Evolutionary conservation across 768 basidiomycete genomes (phyloP).

Genomic region (Antrodiella citrinella): DNA sequence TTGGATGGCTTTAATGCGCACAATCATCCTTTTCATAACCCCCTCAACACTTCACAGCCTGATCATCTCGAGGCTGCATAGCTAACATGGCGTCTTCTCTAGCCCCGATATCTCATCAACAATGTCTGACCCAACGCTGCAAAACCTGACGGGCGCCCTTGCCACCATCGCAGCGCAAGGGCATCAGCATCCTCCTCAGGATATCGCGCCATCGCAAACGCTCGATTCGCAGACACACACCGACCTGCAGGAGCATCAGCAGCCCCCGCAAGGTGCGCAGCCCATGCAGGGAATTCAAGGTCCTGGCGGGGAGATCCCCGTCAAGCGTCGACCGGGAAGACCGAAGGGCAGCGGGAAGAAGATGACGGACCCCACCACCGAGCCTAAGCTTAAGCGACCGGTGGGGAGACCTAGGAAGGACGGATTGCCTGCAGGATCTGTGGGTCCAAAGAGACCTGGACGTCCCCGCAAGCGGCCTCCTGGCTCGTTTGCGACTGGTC

Average conservation of each 20-base stretch:
- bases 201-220: background rate
- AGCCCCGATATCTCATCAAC: background rate
- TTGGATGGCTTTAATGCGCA: no score
- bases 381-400: slow-evolving; percentile 63
- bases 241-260: background rate
- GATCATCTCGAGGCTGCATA: no score
- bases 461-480: slow-evolving; percentile 33
- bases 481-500: slow-evolving; percentile 21
- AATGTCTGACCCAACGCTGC: background rate
- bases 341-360: slow-evolving; percentile 81
- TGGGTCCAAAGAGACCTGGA: slow-evolving; percentile 33
- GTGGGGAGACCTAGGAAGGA: slow-evolving; percentile 79
- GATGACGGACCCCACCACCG: slow-evolving; percentile 18
- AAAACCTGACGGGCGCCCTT: background rate
- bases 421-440: slow-evolving; percentile 71
- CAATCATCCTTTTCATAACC: no score
- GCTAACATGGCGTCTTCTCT: no score
- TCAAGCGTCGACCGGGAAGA: slow-evolving; percentile 65
- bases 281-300: background rate
- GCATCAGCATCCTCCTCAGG: background rate
- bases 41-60: no score
- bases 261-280: background rate
- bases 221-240: background rate
- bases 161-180: background rate
- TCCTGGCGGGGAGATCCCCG: slow-evolving; percentile 21